phyloP scores from a whole-genome alignment of 2,329 filamentous ascomycete genomes.

The Grosmannia serpens region DNA sequence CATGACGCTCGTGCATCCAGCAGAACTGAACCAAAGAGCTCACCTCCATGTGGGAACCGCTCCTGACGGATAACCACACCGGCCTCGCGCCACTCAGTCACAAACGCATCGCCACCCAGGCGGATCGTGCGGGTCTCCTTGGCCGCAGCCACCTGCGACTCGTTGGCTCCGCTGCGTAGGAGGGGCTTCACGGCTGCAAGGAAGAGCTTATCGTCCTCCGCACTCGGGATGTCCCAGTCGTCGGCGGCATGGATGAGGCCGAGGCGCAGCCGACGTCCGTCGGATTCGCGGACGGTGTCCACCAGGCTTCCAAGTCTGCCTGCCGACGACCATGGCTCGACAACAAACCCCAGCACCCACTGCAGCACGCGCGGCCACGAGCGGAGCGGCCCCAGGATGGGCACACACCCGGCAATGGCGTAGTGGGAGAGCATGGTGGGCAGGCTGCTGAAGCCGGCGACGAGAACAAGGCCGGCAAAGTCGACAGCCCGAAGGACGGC shows the following conservation, averaged over 20 bases:
- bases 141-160: constrained; percentile 9
- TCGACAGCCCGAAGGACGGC: constrained; percentile 41
- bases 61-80: constrained; percentile 42
- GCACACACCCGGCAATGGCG: constrained; percentile 64
- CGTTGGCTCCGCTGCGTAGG: constrained; percentile 15
- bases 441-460: constrained; percentile 69
- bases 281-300: constrained; percentile 30
- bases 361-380: constrained; percentile 52
- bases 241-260: constrained; percentile 69
- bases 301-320: constrained; percentile 50
- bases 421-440: constrained; percentile 66
- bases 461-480: constrained; percentile 70
- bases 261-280: constrained; percentile 41
- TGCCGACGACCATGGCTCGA: constrained; percentile 74
- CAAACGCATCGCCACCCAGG: constrained; percentile 35
- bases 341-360: constrained; percentile 49
- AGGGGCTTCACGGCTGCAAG: constrained; percentile 38
- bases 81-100: constrained; percentile 32
- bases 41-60: constrained; percentile 42
- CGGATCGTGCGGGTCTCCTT: constrained; percentile 33
- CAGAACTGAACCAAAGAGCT: constrained; percentile 14
- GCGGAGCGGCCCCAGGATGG: constrained; percentile 64
- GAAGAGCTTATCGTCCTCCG: constrained; percentile 55
- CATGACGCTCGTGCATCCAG: background rate
- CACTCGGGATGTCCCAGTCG: constrained; percentile 72